Evolutionary conservation across 148 eudicot species (phyloP).

Genomic region (Suaeda aralocaspica): DNA sequence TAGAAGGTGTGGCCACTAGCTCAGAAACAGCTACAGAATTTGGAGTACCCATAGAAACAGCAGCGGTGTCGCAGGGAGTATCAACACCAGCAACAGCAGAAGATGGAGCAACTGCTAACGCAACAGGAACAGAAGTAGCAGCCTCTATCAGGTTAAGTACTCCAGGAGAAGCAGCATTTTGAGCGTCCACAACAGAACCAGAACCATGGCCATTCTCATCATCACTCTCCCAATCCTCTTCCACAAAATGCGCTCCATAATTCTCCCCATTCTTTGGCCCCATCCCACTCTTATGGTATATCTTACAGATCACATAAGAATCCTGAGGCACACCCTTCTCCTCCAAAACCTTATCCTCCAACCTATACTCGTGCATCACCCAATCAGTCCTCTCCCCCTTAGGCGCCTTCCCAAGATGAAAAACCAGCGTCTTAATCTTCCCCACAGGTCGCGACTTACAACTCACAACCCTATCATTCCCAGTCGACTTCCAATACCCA

Average conservation of each 20-base stretch:
- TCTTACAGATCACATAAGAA: constrained; percentile 54
- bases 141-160: neutral
- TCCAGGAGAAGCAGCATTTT: neutral
- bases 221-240: constrained; percentile 66
- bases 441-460: constrained; percentile 46
- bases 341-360: constrained; percentile 37
- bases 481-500: constrained; percentile 91
- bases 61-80: neutral
- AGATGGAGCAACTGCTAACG: neutral
- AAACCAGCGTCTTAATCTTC: constrained; percentile 63
- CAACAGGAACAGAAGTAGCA: constrained; percentile 11
- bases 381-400: constrained; percentile 73
- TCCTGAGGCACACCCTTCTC: constrained; percentile 48
- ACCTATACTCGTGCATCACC: constrained; percentile 74
- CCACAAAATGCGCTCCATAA: constrained; percentile 71
- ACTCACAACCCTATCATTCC: constrained; percentile 48
- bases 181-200: too few relatives aligned
- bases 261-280: constrained; percentile 74
- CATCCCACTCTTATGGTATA: constrained; percentile 60
- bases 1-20: neutral
- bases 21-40: too few relatives aligned
- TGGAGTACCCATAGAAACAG: too few relatives aligned
- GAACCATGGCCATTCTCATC: constrained; percentile 18
- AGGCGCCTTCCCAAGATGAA: constrained; percentile 58
- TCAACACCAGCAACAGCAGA: neutral